Evolutionary conservation across 805 yeast genomes (phyloP), one percentile per base, ranked within the genome.

Genomic region (Yarrowia sp.): DNA sequence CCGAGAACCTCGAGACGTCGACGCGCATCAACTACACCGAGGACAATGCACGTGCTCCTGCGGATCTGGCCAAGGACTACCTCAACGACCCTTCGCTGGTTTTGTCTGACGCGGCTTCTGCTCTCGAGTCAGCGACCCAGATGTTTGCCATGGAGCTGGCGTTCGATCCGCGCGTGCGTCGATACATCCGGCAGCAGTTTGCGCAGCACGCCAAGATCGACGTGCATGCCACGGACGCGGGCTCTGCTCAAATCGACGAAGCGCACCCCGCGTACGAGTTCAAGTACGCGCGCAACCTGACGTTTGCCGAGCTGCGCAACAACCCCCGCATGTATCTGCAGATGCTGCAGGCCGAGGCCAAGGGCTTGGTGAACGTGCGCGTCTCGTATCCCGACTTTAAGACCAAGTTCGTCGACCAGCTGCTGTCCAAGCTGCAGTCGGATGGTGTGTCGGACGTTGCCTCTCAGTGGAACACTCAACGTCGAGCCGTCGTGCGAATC

Each of bases 261-360:
- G 86, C 85, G 66, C 86, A 92, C 61, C 87, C 91, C 1, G 92
- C 85, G 69, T 90, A 88, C 63, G 96, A 90, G 70, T 86, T 94
- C 76, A 94, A 94, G 71, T 94, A 94, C 74, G 96, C 97, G 21
- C 81, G 84, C 62, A 88, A 90, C 73, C 82, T 94, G 71, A 80
- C 88, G 1, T 85, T 92, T 14, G 80, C 81, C n/a, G 90, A 90
- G 63, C 83, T 94, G n/a, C n/a, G n/a, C 69, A 80, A 83, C 6
- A 77, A 77, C 36, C 79, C 83, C 62, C 98, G 99, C 1, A 96
- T 87, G 39, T 90, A 88, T 67, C 77, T 94, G 69, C 82, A 96
- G 69, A 94, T 94, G 96, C 75, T 92, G 55, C 92, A 88, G 69
- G 99, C 98, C 2, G 99, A 94, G 72, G 73, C 84, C 6, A 79